Percentiles rank a stretch among this genome's conserved stretches.
These are phyloP conservation scores for Kodamaea fukazawae DNA, from an alignment of 805 yeast genomes.

Conservation along the genomic window DNA sequence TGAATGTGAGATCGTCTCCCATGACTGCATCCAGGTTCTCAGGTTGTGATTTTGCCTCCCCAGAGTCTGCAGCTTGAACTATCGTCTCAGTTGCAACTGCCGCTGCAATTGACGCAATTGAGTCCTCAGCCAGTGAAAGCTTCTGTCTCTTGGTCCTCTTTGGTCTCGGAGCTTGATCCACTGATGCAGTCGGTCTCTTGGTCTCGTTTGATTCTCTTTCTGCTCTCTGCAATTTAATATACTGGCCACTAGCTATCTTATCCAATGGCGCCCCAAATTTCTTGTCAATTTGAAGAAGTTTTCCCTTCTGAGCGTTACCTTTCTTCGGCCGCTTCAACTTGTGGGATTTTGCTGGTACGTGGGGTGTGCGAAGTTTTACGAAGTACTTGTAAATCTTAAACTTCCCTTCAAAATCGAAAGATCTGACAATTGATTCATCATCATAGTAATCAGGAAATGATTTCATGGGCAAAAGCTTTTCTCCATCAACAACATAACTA, in stretches of 20 bases:
- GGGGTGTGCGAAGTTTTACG: conserved; percentile 16
- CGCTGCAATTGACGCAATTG: conserved; percentile 1
- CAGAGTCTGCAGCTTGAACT: neutral
- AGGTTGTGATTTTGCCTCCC: neutral
- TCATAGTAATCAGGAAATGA: conserved; percentile 27
- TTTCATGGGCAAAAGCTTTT: conserved; percentile 18
- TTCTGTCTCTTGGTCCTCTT: conserved; percentile 1
- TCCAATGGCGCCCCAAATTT: conserved; percentile 20
- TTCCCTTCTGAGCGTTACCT: conserved; percentile 4
- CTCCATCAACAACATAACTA: conserved; percentile 31
- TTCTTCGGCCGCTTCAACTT: conserved; percentile 10
- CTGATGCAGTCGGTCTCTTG: conserved; percentile 1
- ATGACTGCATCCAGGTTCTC: neutral
- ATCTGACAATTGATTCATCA: conserved; percentile 45
- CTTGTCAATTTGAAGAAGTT: conserved; percentile 16
- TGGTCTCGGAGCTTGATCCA: neutral
- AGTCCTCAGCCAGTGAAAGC: neutral
- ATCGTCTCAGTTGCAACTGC: neutral
- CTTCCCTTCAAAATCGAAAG: conserved; percentile 72
- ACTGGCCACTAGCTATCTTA: conserved; percentile 24
- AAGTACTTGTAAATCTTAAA: conserved; percentile 65
- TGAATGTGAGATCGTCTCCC: no score
- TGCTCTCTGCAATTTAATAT: conserved; percentile 12
- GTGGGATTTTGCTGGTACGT: conserved; percentile 7
- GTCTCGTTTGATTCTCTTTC: neutral